phyloP scores from a whole-genome alignment of 2,329 filamentous ascomycete genomes.

The Trichoderma brevicompactum region DNA sequence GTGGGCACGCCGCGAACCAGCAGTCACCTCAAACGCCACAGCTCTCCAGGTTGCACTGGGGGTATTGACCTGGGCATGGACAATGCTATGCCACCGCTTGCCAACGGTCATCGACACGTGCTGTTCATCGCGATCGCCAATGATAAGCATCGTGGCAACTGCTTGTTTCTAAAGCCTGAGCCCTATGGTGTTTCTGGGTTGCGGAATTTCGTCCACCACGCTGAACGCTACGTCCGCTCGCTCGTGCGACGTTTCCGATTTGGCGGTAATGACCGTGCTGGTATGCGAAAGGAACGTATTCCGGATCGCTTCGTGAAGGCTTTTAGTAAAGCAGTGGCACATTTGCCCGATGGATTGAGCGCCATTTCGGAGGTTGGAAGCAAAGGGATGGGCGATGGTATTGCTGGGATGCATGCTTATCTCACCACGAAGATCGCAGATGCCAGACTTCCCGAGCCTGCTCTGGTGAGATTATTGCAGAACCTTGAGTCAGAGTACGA shows the following conservation, averaged over 20 bases:
- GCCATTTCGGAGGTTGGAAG: conserved; percentile 1
- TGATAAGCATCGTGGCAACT: neutral
- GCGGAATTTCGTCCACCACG: neutral
- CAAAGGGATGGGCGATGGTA: conserved; percentile 3
- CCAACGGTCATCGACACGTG: neutral
- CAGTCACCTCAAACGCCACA: conserved; percentile 10
- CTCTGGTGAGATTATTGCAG: neutral
- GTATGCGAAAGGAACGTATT: conserved; percentile 5
- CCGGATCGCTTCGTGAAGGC: neutral
- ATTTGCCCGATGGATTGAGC: neutral
- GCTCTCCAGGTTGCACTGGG: neutral
- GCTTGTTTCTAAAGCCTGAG: conserved; percentile 3
- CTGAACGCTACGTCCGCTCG: conserved; percentile 3
- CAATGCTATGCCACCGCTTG: neutral
- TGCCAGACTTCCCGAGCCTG: neutral
- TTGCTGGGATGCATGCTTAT: conserved; percentile 17
- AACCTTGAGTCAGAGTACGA: neutral
- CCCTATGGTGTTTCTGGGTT: conserved; percentile 3
- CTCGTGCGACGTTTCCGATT: conserved; percentile 11
- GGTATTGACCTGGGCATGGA: neutral
- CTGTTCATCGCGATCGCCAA: neutral
- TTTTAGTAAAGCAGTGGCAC: neutral
- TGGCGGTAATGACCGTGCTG: conserved; percentile 3
- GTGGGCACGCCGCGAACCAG: conserved; percentile 1
- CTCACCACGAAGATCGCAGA: neutral